Evolutionary conservation across 2,329 filamentous ascomycete species (phyloP).

Genomic region (Botryosphaeria dothidea): DNA sequence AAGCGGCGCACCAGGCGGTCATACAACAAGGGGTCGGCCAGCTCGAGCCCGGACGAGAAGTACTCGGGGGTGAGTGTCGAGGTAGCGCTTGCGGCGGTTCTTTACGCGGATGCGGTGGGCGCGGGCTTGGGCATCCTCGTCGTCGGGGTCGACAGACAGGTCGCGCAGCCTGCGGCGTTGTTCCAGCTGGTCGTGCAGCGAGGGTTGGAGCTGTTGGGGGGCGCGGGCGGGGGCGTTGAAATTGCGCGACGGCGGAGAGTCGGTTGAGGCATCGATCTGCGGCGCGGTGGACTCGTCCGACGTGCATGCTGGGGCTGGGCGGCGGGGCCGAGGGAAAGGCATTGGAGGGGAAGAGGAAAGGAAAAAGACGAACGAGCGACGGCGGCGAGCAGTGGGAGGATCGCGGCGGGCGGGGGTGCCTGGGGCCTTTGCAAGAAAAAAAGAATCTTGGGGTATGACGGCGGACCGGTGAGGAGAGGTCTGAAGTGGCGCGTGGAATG

Average conservation of each 20-base stretch:
- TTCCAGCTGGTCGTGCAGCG: no score
- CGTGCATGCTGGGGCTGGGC: constrained; percentile 7
- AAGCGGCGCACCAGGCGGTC: constrained; percentile 77
- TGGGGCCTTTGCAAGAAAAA: constrained; percentile 12
- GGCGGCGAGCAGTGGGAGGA: not conserved
- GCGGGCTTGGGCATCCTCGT: constrained; percentile 18
- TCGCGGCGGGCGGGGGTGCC: not conserved
- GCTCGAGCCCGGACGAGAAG: constrained; percentile 63
- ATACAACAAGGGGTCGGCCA: constrained; percentile 79
- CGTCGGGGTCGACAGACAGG: constrained; percentile 17
- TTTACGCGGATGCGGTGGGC: constrained; percentile 58
- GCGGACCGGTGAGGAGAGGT: constrained; percentile 14
- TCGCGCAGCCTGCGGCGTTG: constrained; percentile 12
- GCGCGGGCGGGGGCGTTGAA: constrained; percentile 29
- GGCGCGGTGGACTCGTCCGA: constrained; percentile 7
- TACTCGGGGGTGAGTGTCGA: constrained; percentile 73
- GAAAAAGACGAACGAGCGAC: constrained; percentile 3
- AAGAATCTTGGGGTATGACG: not conserved
- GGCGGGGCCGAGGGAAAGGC: constrained; percentile 19
- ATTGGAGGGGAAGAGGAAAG: constrained; percentile 7
- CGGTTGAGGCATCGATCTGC: constrained; percentile 31
- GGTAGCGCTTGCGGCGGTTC: constrained; percentile 76
- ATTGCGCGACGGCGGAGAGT: constrained; percentile 24
- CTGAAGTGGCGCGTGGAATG: constrained; percentile 13
- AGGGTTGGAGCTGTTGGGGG: constrained; percentile 21